Evolutionary conservation across 2,329 filamentous ascomycete species (phyloP).

Genomic region (Neofusicoccum kwambonambiense): DNA sequence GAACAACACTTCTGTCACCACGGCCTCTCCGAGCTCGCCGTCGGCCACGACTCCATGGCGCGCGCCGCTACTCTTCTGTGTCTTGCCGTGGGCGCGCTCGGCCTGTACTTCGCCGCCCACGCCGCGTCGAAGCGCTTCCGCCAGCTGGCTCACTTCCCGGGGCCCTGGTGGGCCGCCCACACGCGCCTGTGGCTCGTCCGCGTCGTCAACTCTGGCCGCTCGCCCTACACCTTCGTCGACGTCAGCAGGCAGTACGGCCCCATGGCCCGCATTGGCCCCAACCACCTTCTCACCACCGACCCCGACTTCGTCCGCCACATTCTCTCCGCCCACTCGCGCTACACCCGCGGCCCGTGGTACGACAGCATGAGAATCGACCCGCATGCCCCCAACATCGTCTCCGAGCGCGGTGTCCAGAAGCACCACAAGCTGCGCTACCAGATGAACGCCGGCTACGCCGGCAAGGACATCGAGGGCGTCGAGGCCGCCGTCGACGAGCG

Average conservation of each 20-base stretch:
- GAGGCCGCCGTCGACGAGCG: constrained; percentile 39
- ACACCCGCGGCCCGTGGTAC: constrained; percentile 39
- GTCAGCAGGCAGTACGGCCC: constrained; percentile 27
- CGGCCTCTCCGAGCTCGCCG: not conserved
- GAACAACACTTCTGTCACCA: not conserved
- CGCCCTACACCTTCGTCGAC: constrained; percentile 12
- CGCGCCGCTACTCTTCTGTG: not conserved
- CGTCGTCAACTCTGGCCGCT: not conserved
- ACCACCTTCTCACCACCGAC: constrained; percentile 50
- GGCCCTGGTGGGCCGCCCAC: constrained; percentile 5
- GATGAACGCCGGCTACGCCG: constrained; percentile 41
- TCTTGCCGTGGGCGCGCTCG: not conserved
- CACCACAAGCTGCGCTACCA: constrained; percentile 38
- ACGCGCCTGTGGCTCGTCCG: constrained; percentile 4
- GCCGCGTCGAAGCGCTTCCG: not conserved
- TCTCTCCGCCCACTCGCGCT: constrained; percentile 43
- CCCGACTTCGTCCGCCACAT: constrained; percentile 46
- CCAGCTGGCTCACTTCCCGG: constrained; percentile 6
- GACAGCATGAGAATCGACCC: constrained; percentile 39
- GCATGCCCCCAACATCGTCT: constrained; percentile 41
- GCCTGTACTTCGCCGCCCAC: not conserved
- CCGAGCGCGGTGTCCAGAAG: constrained; percentile 36
- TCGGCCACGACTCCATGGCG: not conserved
- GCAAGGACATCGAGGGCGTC: constrained; percentile 39
- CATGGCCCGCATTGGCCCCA: constrained; percentile 49